Conservation (phyloP, 2,329 filamentous ascomycete species). For the Pseudogymnoascus sp. region DNA sequence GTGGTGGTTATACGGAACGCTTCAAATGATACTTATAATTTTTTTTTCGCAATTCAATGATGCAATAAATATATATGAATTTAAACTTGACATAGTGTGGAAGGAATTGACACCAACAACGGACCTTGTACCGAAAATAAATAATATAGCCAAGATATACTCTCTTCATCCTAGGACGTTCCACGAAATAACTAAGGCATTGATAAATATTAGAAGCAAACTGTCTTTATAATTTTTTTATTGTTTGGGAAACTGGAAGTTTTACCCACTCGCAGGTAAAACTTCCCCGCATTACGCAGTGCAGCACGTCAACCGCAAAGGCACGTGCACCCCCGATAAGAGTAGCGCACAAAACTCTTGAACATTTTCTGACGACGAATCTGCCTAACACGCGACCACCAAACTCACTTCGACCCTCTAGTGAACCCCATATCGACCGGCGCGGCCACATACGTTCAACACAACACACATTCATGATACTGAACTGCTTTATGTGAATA, state of each 20-base stretch:
- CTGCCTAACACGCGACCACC: conserved; percentile 8
- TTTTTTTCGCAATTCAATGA: background rate
- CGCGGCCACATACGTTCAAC: background rate
- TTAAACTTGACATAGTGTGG: background rate
- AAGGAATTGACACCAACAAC: background rate
- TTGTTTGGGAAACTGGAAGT: background rate
- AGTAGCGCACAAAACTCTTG: conserved; percentile 7
- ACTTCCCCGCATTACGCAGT: conserved; percentile 7
- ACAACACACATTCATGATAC: background rate
- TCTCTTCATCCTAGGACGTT: background rate
- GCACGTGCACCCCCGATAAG: conserved; percentile 7
- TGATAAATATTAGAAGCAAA: background rate
- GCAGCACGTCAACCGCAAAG: conserved; percentile 1
- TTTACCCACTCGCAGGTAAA: background rate
- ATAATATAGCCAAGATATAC: background rate
- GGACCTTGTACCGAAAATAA: no score
- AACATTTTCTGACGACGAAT: conserved; percentile 5
- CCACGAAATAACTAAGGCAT: background rate
- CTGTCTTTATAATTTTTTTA: background rate
- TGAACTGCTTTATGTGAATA: conserved; percentile 1
- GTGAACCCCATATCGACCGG: background rate
- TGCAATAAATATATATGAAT: conserved; percentile 3
- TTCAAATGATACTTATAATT: conserved; percentile 7
- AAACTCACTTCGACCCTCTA: background rate
- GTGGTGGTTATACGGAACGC: background rate